Conservation (phyloP, 2,329 filamentous ascomycete genomes). For the Nemania serpens region DNA sequence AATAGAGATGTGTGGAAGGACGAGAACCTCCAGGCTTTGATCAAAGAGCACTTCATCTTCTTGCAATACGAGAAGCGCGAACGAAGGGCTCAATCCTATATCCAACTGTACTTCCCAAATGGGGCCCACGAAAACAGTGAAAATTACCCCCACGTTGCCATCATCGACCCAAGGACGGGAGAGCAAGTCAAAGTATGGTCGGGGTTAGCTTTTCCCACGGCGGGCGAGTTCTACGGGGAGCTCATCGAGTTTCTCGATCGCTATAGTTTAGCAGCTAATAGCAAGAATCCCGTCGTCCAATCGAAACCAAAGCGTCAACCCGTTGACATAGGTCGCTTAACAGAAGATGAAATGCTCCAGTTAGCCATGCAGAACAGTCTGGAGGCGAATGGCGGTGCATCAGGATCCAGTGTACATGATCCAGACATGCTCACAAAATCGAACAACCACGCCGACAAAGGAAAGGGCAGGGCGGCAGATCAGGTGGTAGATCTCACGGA, state of each 20-base stretch:
- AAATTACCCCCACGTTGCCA: conserved; percentile 93
- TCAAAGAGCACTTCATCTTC: conserved; percentile 93
- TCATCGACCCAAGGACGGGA: conserved; percentile 92
- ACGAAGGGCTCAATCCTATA: conserved; percentile 75
- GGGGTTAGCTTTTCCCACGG: conserved; percentile 75
- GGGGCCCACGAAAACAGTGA: conserved; percentile 77
- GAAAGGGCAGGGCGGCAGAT: conserved; percentile 54
- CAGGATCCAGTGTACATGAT: conserved; percentile 67
- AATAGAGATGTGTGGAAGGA: conserved; percentile 98
- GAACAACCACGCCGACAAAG: conserved; percentile 54
- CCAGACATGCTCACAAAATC: conserved; percentile 86
- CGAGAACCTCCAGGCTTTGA: conserved; percentile 72
- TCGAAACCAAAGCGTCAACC: conserved; percentile 72
- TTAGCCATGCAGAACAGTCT: conserved; percentile 91
- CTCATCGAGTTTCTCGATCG: conserved; percentile 96
- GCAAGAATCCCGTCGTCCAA: conserved; percentile 90
- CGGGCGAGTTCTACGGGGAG: conserved; percentile 85
- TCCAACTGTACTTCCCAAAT: conserved; percentile 84
- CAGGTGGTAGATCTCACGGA: conserved; percentile 30
- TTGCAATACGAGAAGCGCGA: conserved; percentile 92
- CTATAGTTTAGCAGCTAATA: conserved; percentile 85
- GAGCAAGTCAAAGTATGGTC: conserved; percentile 98
- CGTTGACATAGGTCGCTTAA: conserved; percentile 84
- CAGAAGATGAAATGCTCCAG: conserved; percentile 95
- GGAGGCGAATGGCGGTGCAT: conserved; percentile 54